Conservation (phyloP, 106 monocot species). For the Triglochin maritima region DNA sequence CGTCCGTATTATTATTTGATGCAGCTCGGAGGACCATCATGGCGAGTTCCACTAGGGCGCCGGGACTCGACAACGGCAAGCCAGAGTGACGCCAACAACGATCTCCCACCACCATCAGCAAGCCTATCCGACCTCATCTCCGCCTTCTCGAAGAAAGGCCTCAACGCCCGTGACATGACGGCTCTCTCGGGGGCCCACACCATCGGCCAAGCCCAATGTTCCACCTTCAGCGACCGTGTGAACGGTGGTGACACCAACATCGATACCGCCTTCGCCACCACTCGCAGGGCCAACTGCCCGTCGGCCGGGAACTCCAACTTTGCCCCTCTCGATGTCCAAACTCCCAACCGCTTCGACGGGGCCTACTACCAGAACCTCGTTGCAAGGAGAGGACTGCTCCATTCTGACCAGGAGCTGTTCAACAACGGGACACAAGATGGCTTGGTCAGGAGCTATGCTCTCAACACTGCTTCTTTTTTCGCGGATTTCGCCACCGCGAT, state of each 20-base stretch:
- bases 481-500: conserved; percentile 10
- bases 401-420: conserved; percentile 24
- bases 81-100: conserved; percentile 6
- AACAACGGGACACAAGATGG: conserved; percentile 11
- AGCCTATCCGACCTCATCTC: conserved; percentile 11
- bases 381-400: conserved; percentile 5
- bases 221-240: conserved; percentile 8
- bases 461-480: background rate
- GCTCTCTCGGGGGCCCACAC: conserved; percentile 20
- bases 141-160: conserved; percentile 9
- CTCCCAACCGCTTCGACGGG: conserved; percentile 9
- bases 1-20: background rate
- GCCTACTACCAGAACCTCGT: conserved; percentile 17
- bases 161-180: conserved; percentile 11
- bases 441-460: conserved; percentile 4
- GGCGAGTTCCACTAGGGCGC: conserved; percentile 13
- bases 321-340: conserved; percentile 6
- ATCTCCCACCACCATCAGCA: conserved; percentile 3
- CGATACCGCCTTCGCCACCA: conserved; percentile 5
- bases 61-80: conserved; percentile 17
- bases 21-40: conserved; percentile 18
- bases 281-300: conserved; percentile 8
- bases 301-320: conserved; percentile 5
- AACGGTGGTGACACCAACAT: conserved; percentile 13
- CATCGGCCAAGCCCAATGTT: conserved; percentile 14